Percentiles rank a stretch among this genome's conserved stretches.
Evolutionary conservation across 2,329 filamentous ascomycete genomes (phyloP).

Genomic region (Rhynchosporium agropyri): DNA sequence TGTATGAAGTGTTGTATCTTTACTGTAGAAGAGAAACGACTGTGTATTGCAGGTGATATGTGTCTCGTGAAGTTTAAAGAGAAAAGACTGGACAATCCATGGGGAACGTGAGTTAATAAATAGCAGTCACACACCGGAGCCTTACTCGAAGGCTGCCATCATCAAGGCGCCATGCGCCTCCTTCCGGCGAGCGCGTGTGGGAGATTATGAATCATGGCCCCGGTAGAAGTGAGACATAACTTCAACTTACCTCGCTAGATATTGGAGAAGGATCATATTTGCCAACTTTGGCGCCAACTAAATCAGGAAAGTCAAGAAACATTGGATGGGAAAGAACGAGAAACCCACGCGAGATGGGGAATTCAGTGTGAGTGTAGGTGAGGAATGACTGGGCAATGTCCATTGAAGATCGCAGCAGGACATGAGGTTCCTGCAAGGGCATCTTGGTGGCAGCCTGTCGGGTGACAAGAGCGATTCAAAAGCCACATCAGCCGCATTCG

Average conservation of each 20-base stretch:
- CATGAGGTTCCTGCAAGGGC: conserved; percentile 12
- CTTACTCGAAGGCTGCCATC: conserved; percentile 27
- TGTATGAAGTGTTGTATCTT: background rate
- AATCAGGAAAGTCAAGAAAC: conserved; percentile 48
- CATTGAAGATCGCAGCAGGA: background rate
- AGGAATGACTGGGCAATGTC: conserved; percentile 1
- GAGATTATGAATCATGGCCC: conserved; percentile 34
- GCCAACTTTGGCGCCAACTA: conserved; percentile 1
- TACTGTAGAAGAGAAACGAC: conserved; percentile 5
- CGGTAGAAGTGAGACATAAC: conserved; percentile 32
- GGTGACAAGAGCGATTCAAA: conserved; percentile 28
- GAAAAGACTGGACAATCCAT: conserved; percentile 27
- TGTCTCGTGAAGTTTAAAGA: conserved; percentile 13
- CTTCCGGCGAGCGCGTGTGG: conserved; percentile 30
- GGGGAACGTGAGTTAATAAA: conserved; percentile 29
- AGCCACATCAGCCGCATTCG: conserved; percentile 32
- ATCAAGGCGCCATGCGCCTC: conserved; percentile 32
- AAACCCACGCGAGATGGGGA: background rate
- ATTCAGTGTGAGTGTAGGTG: conserved; percentile 13
- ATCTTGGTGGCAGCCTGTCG: conserved; percentile 28
- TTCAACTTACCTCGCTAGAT: conserved; percentile 21
- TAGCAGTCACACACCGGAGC: conserved; percentile 36
- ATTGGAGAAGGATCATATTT: background rate
- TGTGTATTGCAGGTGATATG: conserved; percentile 10
- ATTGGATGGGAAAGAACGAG: conserved; percentile 19